Conservation (phyloP, 495 filamentous ascomycete species). For the Melanomma pulvis-pyrius region DNA sequence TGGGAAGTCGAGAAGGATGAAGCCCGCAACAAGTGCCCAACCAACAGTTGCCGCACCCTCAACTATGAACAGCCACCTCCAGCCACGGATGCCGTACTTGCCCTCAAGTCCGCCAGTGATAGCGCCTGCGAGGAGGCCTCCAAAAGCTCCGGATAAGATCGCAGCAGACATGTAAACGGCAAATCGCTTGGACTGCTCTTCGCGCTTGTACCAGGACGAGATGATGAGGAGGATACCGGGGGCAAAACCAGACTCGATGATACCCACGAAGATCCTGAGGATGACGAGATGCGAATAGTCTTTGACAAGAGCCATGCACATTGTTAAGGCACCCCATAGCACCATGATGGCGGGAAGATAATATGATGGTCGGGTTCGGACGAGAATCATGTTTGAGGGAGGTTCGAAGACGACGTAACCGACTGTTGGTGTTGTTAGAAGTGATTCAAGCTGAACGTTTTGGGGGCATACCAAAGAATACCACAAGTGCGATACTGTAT, state of each 20-base stretch:
- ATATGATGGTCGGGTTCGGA: slow-evolving; percentile 50
- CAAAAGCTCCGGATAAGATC: slow-evolving; percentile 80
- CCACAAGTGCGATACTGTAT: slow-evolving; percentile 75
- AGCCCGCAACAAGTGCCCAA: slow-evolving; percentile 72
- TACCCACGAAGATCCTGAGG: slow-evolving; percentile 21
- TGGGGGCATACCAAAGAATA: slow-evolving; percentile 68
- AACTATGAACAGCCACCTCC: slow-evolving; percentile 81
- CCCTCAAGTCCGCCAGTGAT: slow-evolving; percentile 75
- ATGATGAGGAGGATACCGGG: slow-evolving; percentile 87
- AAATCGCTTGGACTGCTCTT: slow-evolving; percentile 74
- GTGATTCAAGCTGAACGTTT: not conserved
- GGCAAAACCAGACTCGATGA: slow-evolving; percentile 65
- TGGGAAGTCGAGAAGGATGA: slow-evolving; percentile 87
- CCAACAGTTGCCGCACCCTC: slow-evolving; percentile 77
- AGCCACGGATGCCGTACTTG: slow-evolving; percentile 65
- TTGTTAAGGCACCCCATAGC: slow-evolving; percentile 74
- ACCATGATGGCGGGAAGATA: slow-evolving; percentile 59
- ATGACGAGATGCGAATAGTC: slow-evolving; percentile 21
- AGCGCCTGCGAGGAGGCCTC: slow-evolving; percentile 76
- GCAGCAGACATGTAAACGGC: slow-evolving; percentile 91
- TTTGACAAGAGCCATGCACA: slow-evolving; percentile 61
- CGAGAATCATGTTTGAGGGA: slow-evolving; percentile 82
- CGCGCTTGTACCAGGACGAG: slow-evolving; percentile 81
- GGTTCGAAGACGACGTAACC: slow-evolving; percentile 89
- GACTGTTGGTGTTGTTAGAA: slow-evolving; percentile 40